phyloP scores from a whole-genome alignment of 208 protist genomes.

The Leishmania gerbilli region DNA sequence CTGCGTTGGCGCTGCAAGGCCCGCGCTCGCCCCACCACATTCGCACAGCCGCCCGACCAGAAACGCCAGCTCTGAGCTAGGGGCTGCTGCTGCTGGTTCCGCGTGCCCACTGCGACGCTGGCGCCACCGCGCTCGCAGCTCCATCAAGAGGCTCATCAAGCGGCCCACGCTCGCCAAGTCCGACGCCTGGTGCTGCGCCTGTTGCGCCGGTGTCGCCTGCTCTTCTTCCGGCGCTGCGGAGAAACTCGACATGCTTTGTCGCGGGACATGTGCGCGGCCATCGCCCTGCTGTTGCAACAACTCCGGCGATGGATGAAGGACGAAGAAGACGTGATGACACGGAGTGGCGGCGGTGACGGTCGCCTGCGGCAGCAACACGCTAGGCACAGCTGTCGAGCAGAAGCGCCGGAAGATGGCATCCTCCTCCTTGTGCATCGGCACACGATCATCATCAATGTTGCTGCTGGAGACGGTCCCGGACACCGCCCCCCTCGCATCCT shows the following conservation, averaged over 20 bases:
- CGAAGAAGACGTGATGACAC: constrained; percentile 54
- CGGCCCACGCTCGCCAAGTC: constrained; percentile 58
- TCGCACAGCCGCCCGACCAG: constrained; percentile 32
- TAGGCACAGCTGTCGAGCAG: constrained; percentile 18
- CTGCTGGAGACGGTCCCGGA: background rate
- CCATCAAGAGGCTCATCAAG: constrained; percentile 41
- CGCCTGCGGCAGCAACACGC: constrained; percentile 35
- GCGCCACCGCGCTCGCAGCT: constrained; percentile 24
- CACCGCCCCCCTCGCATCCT: background rate
- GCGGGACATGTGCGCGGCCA: background rate
- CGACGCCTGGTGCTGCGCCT: constrained; percentile 27
- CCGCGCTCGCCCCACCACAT: constrained; percentile 3
- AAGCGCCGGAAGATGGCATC: constrained; percentile 26
- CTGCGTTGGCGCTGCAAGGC: background rate
- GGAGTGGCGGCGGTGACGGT: constrained; percentile 41
- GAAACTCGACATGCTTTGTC: background rate
- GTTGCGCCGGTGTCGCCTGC: constrained; percentile 20
- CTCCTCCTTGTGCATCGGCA: background rate
- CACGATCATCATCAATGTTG: background rate
- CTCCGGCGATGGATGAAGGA: constrained; percentile 26
- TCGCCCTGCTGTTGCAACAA: constrained; percentile 6
- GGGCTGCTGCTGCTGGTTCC: background rate
- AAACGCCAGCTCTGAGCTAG: constrained; percentile 42
- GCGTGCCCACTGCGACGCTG: background rate
- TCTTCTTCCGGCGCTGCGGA: constrained; percentile 18